Conservation (phyloP, 768 basidiomycete genomes). For the Mycena epipterygia region DNA sequence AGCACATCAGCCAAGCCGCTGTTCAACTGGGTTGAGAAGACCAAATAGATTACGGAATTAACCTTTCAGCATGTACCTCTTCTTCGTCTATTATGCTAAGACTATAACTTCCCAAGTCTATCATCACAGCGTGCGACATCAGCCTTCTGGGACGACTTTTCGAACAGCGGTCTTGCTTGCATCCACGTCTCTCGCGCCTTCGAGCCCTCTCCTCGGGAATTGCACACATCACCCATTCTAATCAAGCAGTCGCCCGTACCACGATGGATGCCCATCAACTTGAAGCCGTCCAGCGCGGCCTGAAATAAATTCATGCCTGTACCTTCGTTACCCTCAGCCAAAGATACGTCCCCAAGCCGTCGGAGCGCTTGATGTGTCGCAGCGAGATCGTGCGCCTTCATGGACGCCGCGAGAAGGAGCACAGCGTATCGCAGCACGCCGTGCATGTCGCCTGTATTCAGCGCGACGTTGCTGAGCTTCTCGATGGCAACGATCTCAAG, state of each 20-base stretch:
- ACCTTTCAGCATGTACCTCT: too few relatives aligned
- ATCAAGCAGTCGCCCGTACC: constrained; percentile 5
- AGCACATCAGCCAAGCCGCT: constrained; percentile 45
- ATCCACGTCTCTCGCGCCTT: constrained; percentile 1
- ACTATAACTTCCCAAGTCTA: constrained; percentile 24
- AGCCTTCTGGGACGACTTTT: neutral
- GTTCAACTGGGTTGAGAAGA: constrained; percentile 66
- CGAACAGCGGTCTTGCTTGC: neutral
- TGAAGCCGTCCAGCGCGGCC: constrained; percentile 4
- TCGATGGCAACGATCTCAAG: constrained; percentile 12
- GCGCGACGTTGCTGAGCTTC: constrained; percentile 9
- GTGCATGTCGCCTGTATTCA: neutral
- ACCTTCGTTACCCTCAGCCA: neutral
- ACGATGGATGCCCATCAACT: constrained; percentile 2
- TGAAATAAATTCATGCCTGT: constrained; percentile 12
- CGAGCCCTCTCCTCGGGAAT: neutral
- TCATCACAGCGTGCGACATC: neutral
- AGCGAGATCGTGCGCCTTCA: constrained; percentile 5
- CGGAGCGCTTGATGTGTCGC: constrained; percentile 19
- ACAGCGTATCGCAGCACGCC: neutral
- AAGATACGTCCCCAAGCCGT: constrained; percentile 12
- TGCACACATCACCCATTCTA: constrained; percentile 6
- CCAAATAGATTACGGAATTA: constrained; percentile 38
- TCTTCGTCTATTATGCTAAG: too few relatives aligned
- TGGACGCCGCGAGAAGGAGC: neutral